Evolutionary conservation across 2,329 filamentous ascomycete species (phyloP), one percentile per base, ranked within the genome.

Genomic region (Hypoxylon sp.): DNA sequence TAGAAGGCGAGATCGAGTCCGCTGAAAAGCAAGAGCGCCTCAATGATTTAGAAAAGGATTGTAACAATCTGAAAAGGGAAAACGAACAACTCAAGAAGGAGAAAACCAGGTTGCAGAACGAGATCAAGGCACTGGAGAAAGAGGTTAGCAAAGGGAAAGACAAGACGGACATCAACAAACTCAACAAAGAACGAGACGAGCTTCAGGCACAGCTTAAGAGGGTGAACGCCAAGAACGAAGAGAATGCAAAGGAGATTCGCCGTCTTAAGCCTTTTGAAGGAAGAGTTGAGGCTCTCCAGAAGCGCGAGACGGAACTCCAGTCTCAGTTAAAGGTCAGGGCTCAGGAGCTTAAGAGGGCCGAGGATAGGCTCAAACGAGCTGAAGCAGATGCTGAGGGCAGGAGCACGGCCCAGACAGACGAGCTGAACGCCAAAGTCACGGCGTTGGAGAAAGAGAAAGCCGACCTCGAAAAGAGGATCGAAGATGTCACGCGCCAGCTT

Each of bases 101-200:
- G 3, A 2, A 44, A 27, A 10, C 21, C 2, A 17, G 6, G n/a
- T 4, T 15, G n/a, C 52, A 17, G 17, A 13, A 42, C 3, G 29
- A 27, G 32, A 17, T 50, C 31, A 19, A n/a, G 21, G 31, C 1
- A 8, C 27, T 60, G n/a, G 27, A 60, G 29, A 39, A 52, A 5
- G 21, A 31, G 7, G 21, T 11, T 17, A 56, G 42, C 7, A 31
- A 39, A 48, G 19, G 27, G 19, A 46, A 15, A 27, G 60, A 52
- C 24, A 51, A 52, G 47, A 15, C 37, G 3, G 47, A 62, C 13
- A 4, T 10, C 31, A 27, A 54, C 6, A 53, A 58, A 21, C 13
- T 53, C n/a, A 51, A 54, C 21, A 52, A 50, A 13, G 69, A 70
- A 32, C 58, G 54, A 17, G 64, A 70, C 17, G 56, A 70, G 0